A percentile compares a stretch with the other conserved stretches of the same genome.
Evolutionary conservation across 768 basidiomycete species (phyloP).

Genomic region (Pholiota conissans): DNA sequence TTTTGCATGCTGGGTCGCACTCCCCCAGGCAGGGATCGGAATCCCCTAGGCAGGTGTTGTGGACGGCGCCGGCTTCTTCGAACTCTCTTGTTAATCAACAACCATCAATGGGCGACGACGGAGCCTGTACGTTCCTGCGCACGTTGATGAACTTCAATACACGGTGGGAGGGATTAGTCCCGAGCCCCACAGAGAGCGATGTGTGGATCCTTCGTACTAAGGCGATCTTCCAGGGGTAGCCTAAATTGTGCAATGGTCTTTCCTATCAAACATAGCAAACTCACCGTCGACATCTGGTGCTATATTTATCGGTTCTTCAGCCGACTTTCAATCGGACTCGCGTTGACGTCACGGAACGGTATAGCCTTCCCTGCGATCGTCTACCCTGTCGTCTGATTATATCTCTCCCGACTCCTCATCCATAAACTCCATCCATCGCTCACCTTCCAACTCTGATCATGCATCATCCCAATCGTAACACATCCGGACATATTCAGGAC

Average conservation of each 20-base stretch:
- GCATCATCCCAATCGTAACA: too few relatives aligned
- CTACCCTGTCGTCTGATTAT: too few relatives aligned
- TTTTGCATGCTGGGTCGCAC: slow-evolving; percentile 8
- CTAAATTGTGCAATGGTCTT: neutral
- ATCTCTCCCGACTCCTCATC: too few relatives aligned
- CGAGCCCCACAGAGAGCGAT: slow-evolving; percentile 15
- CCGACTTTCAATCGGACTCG: too few relatives aligned
- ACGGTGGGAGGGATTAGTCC: slow-evolving; percentile 17
- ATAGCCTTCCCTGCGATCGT: too few relatives aligned
- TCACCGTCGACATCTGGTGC: neutral
- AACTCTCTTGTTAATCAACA: neutral
- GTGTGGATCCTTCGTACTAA: slow-evolving; percentile 19
- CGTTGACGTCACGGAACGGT: too few relatives aligned
- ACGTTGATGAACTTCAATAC: slow-evolving; percentile 11
- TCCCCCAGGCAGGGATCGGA: too few relatives aligned
- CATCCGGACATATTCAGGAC: too few relatives aligned
- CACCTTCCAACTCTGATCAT: too few relatives aligned
- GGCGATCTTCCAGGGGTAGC: neutral
- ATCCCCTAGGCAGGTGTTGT: neutral
- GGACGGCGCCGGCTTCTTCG: neutral
- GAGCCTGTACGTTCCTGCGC: slow-evolving; percentile 8
- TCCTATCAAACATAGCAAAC: neutral
- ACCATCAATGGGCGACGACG: slow-evolving; percentile 4
- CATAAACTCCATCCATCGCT: too few relatives aligned
- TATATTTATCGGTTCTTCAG: neutral